These are phyloP conservation scores for Glonium stellatum DNA, from an alignment of 495 filamentous ascomycete species.

Conservation along the genomic window DNA sequence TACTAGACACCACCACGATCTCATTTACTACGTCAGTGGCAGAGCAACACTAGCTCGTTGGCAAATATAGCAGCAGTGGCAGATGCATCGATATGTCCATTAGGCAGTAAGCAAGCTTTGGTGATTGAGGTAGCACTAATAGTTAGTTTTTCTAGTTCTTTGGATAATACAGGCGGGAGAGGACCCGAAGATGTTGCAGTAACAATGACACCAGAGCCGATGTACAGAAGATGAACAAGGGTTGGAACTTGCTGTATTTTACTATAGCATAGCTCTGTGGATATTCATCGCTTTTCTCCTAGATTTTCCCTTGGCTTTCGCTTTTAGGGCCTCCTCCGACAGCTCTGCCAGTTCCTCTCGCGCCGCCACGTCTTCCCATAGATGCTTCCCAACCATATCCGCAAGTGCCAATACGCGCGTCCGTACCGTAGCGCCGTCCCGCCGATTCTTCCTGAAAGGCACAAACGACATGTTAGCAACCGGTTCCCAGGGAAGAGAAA, in stretches of 20 bases:
- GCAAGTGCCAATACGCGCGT: slow-evolving; percentile 71
- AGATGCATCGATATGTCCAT: too few relatives aligned
- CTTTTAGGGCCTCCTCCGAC: background rate
- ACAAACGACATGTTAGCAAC: background rate
- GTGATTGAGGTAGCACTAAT: too few relatives aligned
- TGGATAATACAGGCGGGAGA: too few relatives aligned
- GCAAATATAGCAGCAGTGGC: too few relatives aligned
- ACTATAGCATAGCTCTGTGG: background rate
- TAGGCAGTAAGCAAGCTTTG: too few relatives aligned
- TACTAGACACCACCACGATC: too few relatives aligned
- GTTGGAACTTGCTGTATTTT: background rate
- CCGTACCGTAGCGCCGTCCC: slow-evolving; percentile 84
- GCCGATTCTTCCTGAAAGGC: slow-evolving; percentile 60
- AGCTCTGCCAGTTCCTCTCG: slow-evolving; percentile 1
- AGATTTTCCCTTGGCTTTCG: slow-evolving; percentile 7
- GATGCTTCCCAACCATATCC: slow-evolving; percentile 49
- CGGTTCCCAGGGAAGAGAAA: background rate
- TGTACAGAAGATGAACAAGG: background rate
- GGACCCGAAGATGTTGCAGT: too few relatives aligned
- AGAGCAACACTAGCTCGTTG: too few relatives aligned
- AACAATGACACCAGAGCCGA: too few relatives aligned
- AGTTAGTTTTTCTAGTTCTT: too few relatives aligned
- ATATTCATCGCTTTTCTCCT: slow-evolving; percentile 7
- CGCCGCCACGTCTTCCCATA: slow-evolving; percentile 32
- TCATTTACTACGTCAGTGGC: too few relatives aligned